Percentiles rank a stretch among this genome's conserved stretches.
phyloP scores from a whole-genome alignment of 106 monocot genomes.

The Dioscorea alata region DNA sequence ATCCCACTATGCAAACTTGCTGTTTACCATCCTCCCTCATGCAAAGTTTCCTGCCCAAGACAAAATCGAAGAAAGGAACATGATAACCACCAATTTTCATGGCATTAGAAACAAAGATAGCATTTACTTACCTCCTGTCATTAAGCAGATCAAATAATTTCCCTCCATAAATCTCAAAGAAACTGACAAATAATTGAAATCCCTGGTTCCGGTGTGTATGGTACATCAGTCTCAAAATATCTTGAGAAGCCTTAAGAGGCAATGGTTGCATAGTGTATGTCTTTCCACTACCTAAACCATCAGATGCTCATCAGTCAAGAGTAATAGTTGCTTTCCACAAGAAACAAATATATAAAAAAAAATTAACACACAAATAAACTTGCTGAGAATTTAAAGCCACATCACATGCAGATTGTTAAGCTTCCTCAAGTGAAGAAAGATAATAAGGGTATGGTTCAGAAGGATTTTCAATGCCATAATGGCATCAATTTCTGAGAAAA shows the following conservation, averaged over 20 bases:
- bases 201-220: slow-evolving; percentile 81
- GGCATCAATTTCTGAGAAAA: no score
- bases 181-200: slow-evolving; percentile 85
- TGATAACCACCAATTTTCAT: neutral
- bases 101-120: neutral
- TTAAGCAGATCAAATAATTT: slow-evolving; percentile 94
- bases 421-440: no score
- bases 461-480: no score
- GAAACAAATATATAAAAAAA: no score
- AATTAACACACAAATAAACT: no score
- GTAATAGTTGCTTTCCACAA: no score
- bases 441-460: no score
- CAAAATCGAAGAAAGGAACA: neutral
- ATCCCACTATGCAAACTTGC: slow-evolving; percentile 95
- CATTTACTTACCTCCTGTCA: slow-evolving; percentile 67
- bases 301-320: no score
- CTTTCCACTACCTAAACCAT: slow-evolving; percentile 82
- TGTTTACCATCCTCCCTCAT: slow-evolving; percentile 99
- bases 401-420: no score
- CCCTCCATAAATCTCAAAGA: slow-evolving; percentile 99
- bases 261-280: slow-evolving; percentile 98
- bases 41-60: slow-evolving; percentile 74
- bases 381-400: no score
- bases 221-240: slow-evolving; percentile 85
- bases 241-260: slow-evolving; percentile 90